These are phyloP conservation scores for Cyberlindnera euphorbiiphila DNA, from an alignment of 805 yeast species.

Conservation along the genomic window DNA sequence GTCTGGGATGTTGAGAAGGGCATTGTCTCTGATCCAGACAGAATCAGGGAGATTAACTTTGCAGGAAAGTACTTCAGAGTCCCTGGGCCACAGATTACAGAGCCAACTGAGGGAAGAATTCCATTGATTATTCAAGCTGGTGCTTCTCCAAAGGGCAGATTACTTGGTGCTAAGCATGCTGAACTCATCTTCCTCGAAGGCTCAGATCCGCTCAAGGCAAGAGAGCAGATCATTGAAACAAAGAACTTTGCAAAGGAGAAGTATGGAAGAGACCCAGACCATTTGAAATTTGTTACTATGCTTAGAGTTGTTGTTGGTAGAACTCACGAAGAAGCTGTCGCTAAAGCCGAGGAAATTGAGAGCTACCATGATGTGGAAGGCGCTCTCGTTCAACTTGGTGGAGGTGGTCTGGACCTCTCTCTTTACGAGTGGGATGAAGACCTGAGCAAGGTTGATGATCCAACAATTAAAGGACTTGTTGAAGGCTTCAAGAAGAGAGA, in stretches of 20 bases:
- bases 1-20: constrained; percentile 29
- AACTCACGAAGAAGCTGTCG: constrained; percentile 41
- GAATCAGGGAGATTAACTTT: constrained; percentile 39
- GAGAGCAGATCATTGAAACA: constrained; percentile 32
- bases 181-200: constrained; percentile 39
- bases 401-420: constrained; percentile 43
- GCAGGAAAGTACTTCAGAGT: constrained; percentile 38
- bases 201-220: constrained; percentile 32
- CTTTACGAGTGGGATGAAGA: constrained; percentile 43
- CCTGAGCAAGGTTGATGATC: constrained; percentile 33
- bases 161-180: constrained; percentile 43
- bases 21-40: constrained; percentile 37
- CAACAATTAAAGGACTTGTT: constrained; percentile 33
- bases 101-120: constrained; percentile 43
- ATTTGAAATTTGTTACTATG: constrained; percentile 38
- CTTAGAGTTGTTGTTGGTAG: constrained; percentile 37
- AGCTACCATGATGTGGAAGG: constrained; percentile 38
- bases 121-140: constrained; percentile 47
- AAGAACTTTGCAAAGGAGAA: constrained; percentile 34
- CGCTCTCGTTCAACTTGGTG: constrained; percentile 42
- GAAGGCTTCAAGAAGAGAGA: constrained; percentile 26
- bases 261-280: constrained; percentile 36
- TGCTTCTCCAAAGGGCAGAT: constrained; percentile 38
- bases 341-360: constrained; percentile 33
- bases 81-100: constrained; percentile 41